Evolutionary conservation across 2,329 filamentous ascomycete species (phyloP), one percentile per base, ranked within the genome.

Genomic region (Pseudogymnoascus sp.): DNA sequence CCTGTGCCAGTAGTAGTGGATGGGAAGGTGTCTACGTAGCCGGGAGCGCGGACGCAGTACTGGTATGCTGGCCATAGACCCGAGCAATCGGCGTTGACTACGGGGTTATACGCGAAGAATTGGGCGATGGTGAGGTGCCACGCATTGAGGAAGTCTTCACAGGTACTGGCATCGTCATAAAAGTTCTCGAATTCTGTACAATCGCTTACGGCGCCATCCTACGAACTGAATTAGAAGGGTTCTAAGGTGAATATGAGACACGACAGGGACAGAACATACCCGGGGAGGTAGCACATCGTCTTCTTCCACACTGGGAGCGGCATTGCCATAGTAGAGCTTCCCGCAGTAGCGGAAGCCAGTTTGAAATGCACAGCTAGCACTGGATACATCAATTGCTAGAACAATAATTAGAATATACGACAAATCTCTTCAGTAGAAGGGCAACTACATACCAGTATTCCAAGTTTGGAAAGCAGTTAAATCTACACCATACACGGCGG

Each of bases 61-160:
- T 60, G 35, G 19, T 63, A 61, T 28, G 64, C 64, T 6, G 63
- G 14, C 67, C 67, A 68, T 12, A 69, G 64, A 16, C 40, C 60
- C 14, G 46, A 59, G 59, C 66, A 69, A 35, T 70, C 64, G 7
- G 63, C 56, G 11, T 65, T 62, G 19, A 70, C 64, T n/a, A 62
- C 63, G 19, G 65, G 61, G 40, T 70, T 69, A 56, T 64, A 68
- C 26, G 19, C 31, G 12, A 61, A 67, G 40, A 70, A 67, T 53
- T 68, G 59, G n/a, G 63, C 65, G 14, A 69, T 64, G 6, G 68
- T 69, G 22, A 70, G 63, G 8, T 46, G 41, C 41, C 41, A 46
- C 26, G 22, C 6, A n/a, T 10, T 26, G 12, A 46, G 41, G 22
- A 46, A 46, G 22, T 46, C 41, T 26, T 3, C 22, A n/a, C 41